Percentiles rank a stretch among this genome's conserved stretches.
phyloP scores from a whole-genome alignment of 2,329 filamentous ascomycete genomes.

The Lasiodiplodia sp. region DNA sequence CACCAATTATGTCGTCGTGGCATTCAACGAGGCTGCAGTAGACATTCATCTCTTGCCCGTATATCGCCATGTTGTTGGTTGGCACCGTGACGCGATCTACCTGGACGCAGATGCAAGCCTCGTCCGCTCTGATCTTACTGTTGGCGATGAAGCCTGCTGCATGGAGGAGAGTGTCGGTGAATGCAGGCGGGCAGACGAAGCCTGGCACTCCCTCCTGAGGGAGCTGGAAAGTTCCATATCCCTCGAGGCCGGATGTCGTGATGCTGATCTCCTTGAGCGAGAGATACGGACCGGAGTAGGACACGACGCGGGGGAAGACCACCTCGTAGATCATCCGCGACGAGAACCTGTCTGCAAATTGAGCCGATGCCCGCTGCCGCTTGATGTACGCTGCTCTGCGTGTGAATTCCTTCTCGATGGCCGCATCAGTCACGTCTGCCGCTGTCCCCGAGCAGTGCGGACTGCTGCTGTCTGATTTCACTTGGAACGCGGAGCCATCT shows the following conservation, averaged over 20 bases:
- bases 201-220: conserved; percentile 6
- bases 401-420: background rate
- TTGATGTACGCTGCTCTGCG: conserved; percentile 14
- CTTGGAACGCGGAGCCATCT: background rate
- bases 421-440: background rate
- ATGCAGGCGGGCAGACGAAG: conserved; percentile 38
- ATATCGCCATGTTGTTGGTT: conserved; percentile 33
- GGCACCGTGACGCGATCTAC: conserved; percentile 32
- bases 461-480: conserved; percentile 5
- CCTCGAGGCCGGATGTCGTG: conserved; percentile 34
- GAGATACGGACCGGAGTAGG: conserved; percentile 37
- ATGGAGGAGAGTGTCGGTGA: conserved; percentile 43
- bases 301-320: conserved; percentile 43
- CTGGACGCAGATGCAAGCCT: conserved; percentile 41
- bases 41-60: conserved; percentile 34
- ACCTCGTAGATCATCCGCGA: conserved; percentile 39
- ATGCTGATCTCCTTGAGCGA: conserved; percentile 39
- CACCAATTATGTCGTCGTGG: conserved; percentile 37
- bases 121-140: conserved; percentile 36
- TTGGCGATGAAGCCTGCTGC: conserved; percentile 45
- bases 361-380: conserved; percentile 28
- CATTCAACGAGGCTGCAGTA: conserved; percentile 40
- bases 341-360: conserved; percentile 36
- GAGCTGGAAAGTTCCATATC: conserved; percentile 12
- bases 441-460: conserved; percentile 18